phyloP scores from a whole-genome alignment of 1,284 basidiomycete species.

The Leccinum discolor region DNA sequence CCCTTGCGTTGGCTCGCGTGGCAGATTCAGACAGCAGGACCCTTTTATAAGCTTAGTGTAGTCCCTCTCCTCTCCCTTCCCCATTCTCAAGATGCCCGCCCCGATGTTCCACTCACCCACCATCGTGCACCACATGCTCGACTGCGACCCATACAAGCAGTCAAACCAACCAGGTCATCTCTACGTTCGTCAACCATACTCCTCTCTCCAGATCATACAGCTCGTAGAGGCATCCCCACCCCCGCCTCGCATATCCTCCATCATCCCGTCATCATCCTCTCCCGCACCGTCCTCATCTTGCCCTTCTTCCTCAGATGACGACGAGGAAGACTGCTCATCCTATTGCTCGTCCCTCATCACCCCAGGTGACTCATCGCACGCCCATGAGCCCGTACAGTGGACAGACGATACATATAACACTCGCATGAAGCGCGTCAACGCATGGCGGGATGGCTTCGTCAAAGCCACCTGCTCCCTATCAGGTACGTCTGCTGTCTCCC shows the following conservation, averaged over 20 bases:
- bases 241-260: constrained; percentile 42
- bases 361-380: constrained; percentile 24
- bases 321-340: constrained; percentile 50
- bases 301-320: constrained; percentile 30
- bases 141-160: constrained; percentile 34
- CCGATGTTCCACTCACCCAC: constrained; percentile 32
- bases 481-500: constrained; percentile 30
- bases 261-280: constrained; percentile 39
- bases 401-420: constrained; percentile 53
- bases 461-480: constrained; percentile 33
- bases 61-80: background rate
- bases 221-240: constrained; percentile 69
- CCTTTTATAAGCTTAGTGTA: constrained; percentile 19
- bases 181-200: constrained; percentile 52
- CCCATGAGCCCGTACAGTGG: constrained; percentile 22
- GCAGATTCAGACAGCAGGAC: constrained; percentile 10
- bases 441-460: constrained; percentile 57
- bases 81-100: constrained; percentile 8
- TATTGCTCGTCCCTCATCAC: constrained; percentile 67
- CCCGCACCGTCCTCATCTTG: constrained; percentile 39
- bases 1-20: constrained; percentile 30
- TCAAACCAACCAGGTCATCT: constrained; percentile 38
- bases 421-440: constrained; percentile 59
- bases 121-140: constrained; percentile 31
- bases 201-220: constrained; percentile 67